Evolutionary conservation across 495 filamentous ascomycete genomes (phyloP), one percentile per base, ranked within the genome.

Genomic region (Penicillium cinerascens): DNA sequence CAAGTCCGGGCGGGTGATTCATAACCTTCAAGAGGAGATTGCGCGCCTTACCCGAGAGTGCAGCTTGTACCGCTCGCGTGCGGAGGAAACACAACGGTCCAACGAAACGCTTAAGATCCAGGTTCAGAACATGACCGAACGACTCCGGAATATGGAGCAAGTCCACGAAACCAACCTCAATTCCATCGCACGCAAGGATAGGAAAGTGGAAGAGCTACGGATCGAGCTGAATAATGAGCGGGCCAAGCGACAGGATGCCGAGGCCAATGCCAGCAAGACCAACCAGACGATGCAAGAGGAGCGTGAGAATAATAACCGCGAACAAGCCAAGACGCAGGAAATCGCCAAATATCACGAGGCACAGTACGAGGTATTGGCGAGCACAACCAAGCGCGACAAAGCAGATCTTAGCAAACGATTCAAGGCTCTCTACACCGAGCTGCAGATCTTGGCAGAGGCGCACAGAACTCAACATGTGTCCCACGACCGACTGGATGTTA

Each of bases 1-100:
- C 50, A 96, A 96, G 72, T 93, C 88, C 2, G 91, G 91, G n/a
- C 82, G 91, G 13, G 91, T 97, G 13, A 96, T 97, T 60, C 91
- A 96, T 65, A 82, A 83, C 48, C 67, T 97, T 29, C 90, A 93
- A 71, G 87, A 86, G 33, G 92, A 97, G 57, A 93, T 92, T 59
- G 92, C 95, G 44, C 82, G 85, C 23, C 72, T 95, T 41, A 89
- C 84, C 51, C 84, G 91, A 37, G 91, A 96, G 54, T 80, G 91
- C 47, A 80, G 85, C 50, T 76, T 92, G 20, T 86, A 91, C 64
- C 81, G 80, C 26, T 76, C 87, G 16, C 80, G 82, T 16, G 78
- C 86, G 26, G 87, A 92, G 48, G 90, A 92, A 47, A 82, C 84
- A 11, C 82, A 84, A 51, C 82, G 87, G 42, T 81, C 81, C 33